phyloP scores from a whole-genome alignment of 2,329 filamentous ascomycete genomes.

The Fusarium compactum region DNA sequence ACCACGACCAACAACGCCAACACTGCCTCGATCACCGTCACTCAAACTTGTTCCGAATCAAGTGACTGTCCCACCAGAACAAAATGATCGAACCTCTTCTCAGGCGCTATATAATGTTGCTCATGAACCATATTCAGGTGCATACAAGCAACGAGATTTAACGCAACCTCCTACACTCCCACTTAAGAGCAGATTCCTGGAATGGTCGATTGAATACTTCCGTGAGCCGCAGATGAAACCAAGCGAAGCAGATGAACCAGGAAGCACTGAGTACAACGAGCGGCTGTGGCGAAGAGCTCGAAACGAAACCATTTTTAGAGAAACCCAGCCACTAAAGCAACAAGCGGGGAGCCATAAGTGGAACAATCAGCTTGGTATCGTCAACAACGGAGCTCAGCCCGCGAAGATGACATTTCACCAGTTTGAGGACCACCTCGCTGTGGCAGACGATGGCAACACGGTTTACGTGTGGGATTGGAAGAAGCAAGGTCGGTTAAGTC shows the following conservation, averaged over 20 bases:
- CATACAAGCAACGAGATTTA: constrained; percentile 73
- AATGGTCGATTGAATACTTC: constrained; percentile 98
- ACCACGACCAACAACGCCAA: constrained; percentile 49
- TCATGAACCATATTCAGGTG: constrained; percentile 81
- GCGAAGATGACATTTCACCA: constrained; percentile 97
- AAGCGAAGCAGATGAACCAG: constrained; percentile 94
- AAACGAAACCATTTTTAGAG: constrained; percentile 91
- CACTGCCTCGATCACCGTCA: constrained; percentile 49
- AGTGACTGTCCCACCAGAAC: constrained; percentile 73
- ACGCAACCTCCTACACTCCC: constrained; percentile 75
- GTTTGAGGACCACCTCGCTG: constrained; percentile 94
- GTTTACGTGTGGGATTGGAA: constrained; percentile 96
- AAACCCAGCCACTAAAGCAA: constrained; percentile 93
- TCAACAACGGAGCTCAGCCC: constrained; percentile 91
- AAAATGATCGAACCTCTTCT: constrained; percentile 71
- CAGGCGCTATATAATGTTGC: constrained; percentile 80
- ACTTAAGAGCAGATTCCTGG: constrained; percentile 84
- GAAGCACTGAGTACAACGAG: constrained; percentile 95
- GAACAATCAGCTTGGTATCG: constrained; percentile 84
- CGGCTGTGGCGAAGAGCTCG: constrained; percentile 91
- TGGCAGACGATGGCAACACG: constrained; percentile 92
- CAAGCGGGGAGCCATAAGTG: constrained; percentile 87
- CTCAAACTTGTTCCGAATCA: constrained; percentile 58
- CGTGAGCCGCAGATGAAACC: constrained; percentile 98
- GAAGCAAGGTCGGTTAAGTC: constrained; percentile 77